phyloP scores from a whole-genome alignment of 1,139 yeast species.

The Saccharomycopsis hybrid region DNA sequence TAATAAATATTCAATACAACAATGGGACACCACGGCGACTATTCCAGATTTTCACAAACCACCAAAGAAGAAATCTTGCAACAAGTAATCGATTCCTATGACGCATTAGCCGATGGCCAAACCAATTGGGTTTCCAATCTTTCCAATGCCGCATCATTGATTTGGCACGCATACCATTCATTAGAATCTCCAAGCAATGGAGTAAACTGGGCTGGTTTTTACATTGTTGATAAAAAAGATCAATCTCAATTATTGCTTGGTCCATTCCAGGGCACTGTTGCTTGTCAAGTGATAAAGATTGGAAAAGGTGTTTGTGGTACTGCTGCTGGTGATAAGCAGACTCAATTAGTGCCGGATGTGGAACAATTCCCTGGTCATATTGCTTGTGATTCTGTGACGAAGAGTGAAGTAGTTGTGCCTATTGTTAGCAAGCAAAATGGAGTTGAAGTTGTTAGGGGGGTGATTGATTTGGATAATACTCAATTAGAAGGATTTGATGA shows the following conservation, averaged over 20 bases:
- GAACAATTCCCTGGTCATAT: constrained; percentile 83
- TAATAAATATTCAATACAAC: no score
- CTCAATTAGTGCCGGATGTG: constrained; percentile 77
- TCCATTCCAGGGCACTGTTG: constrained; percentile 96
- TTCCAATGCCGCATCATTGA: constrained; percentile 74
- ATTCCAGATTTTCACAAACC: constrained; percentile 39
- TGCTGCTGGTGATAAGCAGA: constrained; percentile 51
- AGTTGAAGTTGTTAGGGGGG: constrained; percentile 51
- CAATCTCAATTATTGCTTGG: constrained; percentile 58
- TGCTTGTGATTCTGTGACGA: constrained; percentile 94
- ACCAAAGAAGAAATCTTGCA: constrained; percentile 53
- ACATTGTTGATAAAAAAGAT: constrained; percentile 37
- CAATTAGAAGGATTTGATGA: constrained; percentile 58
- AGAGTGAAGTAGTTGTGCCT: constrained; percentile 91
- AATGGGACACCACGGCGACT: constrained; percentile 55
- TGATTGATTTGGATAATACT: constrained; percentile 80
- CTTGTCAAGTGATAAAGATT: constrained; percentile 73
- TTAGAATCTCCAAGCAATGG: constrained; percentile 33
- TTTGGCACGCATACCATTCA: constrained; percentile 83
- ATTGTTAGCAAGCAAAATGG: constrained; percentile 35
- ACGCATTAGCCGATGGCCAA: constrained; percentile 57
- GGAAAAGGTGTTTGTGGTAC: constrained; percentile 92
- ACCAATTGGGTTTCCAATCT: constrained; percentile 84
- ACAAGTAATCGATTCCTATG: constrained; percentile 52
- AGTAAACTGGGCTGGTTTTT: constrained; percentile 95